A percentile compares a stretch with the other conserved stretches of the same genome.
Evolutionary conservation across 495 filamentous ascomycete genomes (phyloP).

Genomic region (Bryoglossum gracile): DNA sequence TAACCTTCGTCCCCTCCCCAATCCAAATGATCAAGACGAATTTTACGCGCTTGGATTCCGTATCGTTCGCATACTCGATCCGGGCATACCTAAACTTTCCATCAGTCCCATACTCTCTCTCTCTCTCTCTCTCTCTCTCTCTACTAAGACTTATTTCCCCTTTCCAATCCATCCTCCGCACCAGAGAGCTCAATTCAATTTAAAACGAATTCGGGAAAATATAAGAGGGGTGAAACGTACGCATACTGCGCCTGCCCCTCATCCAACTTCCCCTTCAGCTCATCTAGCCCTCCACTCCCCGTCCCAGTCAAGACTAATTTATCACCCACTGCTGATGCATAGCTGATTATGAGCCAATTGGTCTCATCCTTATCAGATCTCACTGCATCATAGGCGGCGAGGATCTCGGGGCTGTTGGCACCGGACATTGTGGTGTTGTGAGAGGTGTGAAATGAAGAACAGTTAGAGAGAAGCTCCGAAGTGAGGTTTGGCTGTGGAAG

Average conservation of each 20-base stretch:
- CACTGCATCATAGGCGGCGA: constrained; percentile 25
- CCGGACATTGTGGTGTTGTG: constrained; percentile 17
- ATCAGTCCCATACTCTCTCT: constrained; percentile 34
- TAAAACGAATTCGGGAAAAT: too few relatives aligned
- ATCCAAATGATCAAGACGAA: constrained; percentile 52
- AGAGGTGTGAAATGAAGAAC: too few relatives aligned
- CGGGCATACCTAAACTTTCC: constrained; percentile 52
- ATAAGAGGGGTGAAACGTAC: too few relatives aligned
- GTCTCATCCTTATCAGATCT: constrained; percentile 48
- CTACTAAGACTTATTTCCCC: too few relatives aligned
- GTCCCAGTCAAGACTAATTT: constrained; percentile 39
- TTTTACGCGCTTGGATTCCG: constrained; percentile 51
- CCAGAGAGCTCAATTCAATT: too few relatives aligned
- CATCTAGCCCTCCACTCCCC: constrained; percentile 42
- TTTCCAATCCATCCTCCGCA: too few relatives aligned
- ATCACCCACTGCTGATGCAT: constrained; percentile 39
- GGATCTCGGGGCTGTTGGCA: constrained; percentile 22
- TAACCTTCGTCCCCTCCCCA: constrained; percentile 46
- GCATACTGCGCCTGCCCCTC: constrained; percentile 43
- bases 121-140: constrained; percentile 41
- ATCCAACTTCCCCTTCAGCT: constrained; percentile 39
- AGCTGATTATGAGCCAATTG: constrained; percentile 52
- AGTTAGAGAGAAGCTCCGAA: too few relatives aligned
- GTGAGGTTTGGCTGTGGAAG: too few relatives aligned
- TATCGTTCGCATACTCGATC: constrained; percentile 53